Evolutionary conservation across 164 flowering plant species (phyloP), one percentile per base, ranked within the genome.

Genomic region (Liquidambar formosana): DNA sequence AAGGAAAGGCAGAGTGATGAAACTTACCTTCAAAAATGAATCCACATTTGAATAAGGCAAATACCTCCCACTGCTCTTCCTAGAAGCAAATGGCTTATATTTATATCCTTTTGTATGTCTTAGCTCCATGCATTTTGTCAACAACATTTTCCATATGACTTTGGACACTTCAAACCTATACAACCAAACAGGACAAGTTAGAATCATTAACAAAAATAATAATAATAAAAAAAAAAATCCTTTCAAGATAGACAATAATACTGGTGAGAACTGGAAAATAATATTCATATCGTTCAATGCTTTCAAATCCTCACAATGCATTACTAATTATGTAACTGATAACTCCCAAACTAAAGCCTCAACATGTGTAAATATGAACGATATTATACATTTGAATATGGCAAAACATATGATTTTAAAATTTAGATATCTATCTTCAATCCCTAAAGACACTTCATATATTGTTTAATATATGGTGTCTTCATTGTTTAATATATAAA

Each of bases 21-120:
- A 63, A n/a, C 70, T 64, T 79, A 89, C 94, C 91, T 86, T 87
- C 70, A 89, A 68, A 83, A 85, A 89, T 28, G 85, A 79, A 74
- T 85, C 94, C 26, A 89, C 88, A 71, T 89, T 85, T 41, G 86
- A 85, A 70, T 87, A 87, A 65, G 88, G 89, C 82, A 63, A 77
- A 66, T 89, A 87, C 69, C 84, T 84, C 71, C 91, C 78, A 56
- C 87, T 77, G 65, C 75, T 76, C 85, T 80, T 84, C 66, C 72
- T 74, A 53, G 80, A 76, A 43, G 71, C 73, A 66, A 63, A 61
- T 16, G 82, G 78, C 33, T 75, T 71, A 67, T 67, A 66, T 43
- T 75, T 64, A 61, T 67, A 71, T 41, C 74, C 73, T 74, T 83
- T 81, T 60, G 74, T 43, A 62, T 78, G 76, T 72, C 73, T 73